Percentiles rank a stretch among this genome's conserved stretches.
These are phyloP conservation scores for Candida albicans DNA, from an alignment of 1,139 yeast genomes.

Conservation along the genomic window DNA sequence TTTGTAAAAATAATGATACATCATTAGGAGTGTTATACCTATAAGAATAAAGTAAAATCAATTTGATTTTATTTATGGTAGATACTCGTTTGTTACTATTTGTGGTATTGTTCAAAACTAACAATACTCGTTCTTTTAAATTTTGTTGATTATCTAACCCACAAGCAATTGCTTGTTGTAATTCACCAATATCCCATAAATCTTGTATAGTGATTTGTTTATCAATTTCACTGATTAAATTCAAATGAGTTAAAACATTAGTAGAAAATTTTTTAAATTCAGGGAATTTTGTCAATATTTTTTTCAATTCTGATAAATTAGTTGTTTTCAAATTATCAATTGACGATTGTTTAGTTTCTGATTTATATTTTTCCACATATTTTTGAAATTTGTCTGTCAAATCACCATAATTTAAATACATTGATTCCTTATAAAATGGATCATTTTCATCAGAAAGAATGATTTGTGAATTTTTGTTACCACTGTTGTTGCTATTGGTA, in stretches of 20 bases:
- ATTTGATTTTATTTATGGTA: slow-evolving; percentile 37
- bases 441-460: slow-evolving; percentile 54
- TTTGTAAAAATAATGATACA: slow-evolving; percentile 24
- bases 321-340: slow-evolving; percentile 58
- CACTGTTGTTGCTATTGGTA: too few species aligned
- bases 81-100: slow-evolving; percentile 24
- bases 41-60: slow-evolving; percentile 71
- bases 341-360: slow-evolving; percentile 69
- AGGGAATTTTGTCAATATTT: slow-evolving; percentile 88
- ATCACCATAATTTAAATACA: slow-evolving; percentile 92
- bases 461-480: slow-evolving; percentile 24
- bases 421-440: slow-evolving; percentile 70
- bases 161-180: slow-evolving; percentile 83
- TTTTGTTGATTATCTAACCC: slow-evolving; percentile 42
- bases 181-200: slow-evolving; percentile 84
- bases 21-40: slow-evolving; percentile 47
- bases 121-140: slow-evolving; percentile 27
- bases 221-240: slow-evolving; percentile 83
- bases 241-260: slow-evolving; percentile 91
- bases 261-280: slow-evolving; percentile 86
- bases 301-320: slow-evolving; percentile 84
- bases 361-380: slow-evolving; percentile 80
- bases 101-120: slow-evolving; percentile 21
- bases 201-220: slow-evolving; percentile 58
- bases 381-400: slow-evolving; percentile 84